Evolutionary conservation across 306 rosid genomes (phyloP), one percentile per base, ranked within the genome.

Genomic region (Dalbergia cultrata): DNA sequence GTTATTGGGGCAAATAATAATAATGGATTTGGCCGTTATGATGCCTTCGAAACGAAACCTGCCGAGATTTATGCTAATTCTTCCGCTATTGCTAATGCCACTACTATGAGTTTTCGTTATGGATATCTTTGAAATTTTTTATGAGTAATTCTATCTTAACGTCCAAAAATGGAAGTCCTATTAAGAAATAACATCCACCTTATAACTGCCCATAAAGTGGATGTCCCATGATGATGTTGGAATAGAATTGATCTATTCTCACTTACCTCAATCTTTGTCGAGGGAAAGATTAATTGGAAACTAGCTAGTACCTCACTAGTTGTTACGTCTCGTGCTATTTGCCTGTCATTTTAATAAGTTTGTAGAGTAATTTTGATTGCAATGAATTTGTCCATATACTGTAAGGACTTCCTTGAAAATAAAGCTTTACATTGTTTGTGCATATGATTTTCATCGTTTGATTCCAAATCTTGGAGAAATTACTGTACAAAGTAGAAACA

Each of bases 51-150:
- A 18, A 73, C 16, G 53, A 83, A 58, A 17, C n/a, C 59, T 56
- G 39, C 34, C 14, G 34, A 26, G 21, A 52, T 52, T 52, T 62
- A 47, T 67, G 47, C 66, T 58, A 16, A 47, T 67, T 81, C 85
- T 16, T 58, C 65, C n/a, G 39, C 37, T 13, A 1, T 70, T 19
- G 12, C 76, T 22, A 61, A 67, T 50, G 78, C 58, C 54, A 64
- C 69, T 67, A 31, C 9, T 50, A 5, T 83, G 69, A 72, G 78
- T 17, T 81, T n/a, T 49, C 79, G 66, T 5, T 49, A 67, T 78
- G 68, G 65, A 35, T 8, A 75, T 60, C 74, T 84, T 34, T 75
- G 64, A 87, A 16, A 37, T 47, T 35, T 43, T 22, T 18, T 1
- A 22, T 22, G 26, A 22, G 26, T 22, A 22, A 22, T 22, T 1